Base-by-base conservation (phyloP, 768 basidiomycete species). In the Tulasnella sp. region DNA sequence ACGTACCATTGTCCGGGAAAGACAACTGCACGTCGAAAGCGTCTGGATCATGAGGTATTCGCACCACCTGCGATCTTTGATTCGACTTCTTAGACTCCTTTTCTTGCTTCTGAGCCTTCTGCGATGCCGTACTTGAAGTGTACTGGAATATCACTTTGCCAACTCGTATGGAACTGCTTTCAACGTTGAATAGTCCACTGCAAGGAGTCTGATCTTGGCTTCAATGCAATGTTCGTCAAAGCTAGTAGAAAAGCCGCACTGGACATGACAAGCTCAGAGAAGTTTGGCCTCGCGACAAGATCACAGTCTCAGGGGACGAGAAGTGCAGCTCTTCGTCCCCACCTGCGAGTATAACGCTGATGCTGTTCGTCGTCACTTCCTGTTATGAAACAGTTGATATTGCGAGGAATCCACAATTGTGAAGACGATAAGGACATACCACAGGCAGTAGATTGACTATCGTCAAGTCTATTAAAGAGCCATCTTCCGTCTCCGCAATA, bases 381-480 rank as follows among this genome's bases (percentile, higher is more conserved):
- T 95, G 72, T 1, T 12, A 63, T 29, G 26, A 68, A 42, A 11
- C 8, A 35, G 6, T 12, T 19, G 36, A 36, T 9, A 66, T 6
- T 5, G 34, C n/a, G 14, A 37, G 67, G 70, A 62, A 63, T 76
- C 72, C 73, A 76, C 5, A 29, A 9, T 11, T 59, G 8, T 5
- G 14, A 9, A 39, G 62, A 41, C 64, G 40, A 42, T 35, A 22
- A 69, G 11, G 29, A 81, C 90, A 79, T 78, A 95, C 95, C 75
- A 92, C 91, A 37, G 92, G 89, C 29, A 96, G 78, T 42, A 80
- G 79, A 77, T 94, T 98, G 37, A 80, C 81, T 35, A 95, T 80
- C 1, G 82, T 81, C 19, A 90, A 83, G 69, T 86, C 81, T 19
- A 95, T 77, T 74, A 81, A 85, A 40, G 84, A 87, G 1, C 89